Percentiles rank a stretch among this genome's conserved stretches.
Evolutionary conservation across 2,329 filamentous ascomycete species (phyloP).

Genomic region (Colletotrichum noveboracense): DNA sequence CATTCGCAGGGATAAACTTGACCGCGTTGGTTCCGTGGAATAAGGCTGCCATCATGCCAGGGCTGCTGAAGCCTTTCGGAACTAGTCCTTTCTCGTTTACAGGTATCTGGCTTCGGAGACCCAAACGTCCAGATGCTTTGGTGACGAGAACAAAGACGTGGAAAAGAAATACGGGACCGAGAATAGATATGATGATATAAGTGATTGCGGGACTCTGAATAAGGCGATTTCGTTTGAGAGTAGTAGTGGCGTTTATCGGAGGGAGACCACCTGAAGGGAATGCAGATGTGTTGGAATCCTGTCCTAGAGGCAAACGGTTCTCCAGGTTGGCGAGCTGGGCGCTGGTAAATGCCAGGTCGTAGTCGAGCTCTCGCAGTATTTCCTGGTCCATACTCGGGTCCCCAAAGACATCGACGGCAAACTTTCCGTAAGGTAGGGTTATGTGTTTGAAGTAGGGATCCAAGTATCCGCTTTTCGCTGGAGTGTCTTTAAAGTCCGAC

Average conservation of each 20-base stretch:
- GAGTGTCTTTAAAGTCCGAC: no score
- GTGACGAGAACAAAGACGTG: neutral
- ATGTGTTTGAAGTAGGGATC: no score
- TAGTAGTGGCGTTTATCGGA: neutral
- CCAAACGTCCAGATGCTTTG: no score
- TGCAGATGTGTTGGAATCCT: neutral
- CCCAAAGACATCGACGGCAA: neutral
- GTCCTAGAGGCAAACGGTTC: neutral
- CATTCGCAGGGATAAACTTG: neutral
- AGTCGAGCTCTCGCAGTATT: neutral
- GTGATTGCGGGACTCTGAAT: neutral
- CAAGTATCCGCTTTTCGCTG: no score
- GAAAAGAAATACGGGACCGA: neutral
- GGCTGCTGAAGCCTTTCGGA: no score
- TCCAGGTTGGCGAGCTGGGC: neutral
- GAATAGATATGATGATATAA: neutral
- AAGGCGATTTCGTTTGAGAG: neutral
- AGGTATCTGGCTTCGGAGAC: no score
- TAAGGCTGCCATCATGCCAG: neutral
- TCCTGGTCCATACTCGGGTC: neutral
- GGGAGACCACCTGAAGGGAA: neutral
- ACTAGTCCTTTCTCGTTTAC: no score
- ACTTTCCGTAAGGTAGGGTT: no score
- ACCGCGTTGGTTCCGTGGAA: fast-evolving
- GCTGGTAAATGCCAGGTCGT: neutral